Evolutionary conservation across 805 yeast species (phyloP).

Genomic region (Ogataea trehaloabstinens): DNA sequence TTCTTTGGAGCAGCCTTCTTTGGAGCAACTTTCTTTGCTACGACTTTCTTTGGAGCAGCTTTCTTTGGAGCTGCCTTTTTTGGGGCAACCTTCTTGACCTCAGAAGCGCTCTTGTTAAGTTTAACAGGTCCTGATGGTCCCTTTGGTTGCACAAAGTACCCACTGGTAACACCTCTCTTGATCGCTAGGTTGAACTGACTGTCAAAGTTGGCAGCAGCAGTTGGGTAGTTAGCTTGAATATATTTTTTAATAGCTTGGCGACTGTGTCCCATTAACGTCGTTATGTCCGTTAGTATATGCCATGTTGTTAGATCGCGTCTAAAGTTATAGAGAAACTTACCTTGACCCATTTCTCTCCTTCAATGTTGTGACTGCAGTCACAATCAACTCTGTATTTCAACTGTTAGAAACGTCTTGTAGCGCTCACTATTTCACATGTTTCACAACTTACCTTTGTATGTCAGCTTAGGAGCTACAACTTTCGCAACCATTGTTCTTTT

Average conservation of each 20-base stretch:
- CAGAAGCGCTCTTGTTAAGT: constrained; percentile 44
- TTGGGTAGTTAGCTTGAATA: constrained; percentile 60
- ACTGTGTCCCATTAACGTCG: constrained; percentile 32
- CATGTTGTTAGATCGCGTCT: neutral
- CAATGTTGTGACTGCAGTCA: constrained; percentile 64
- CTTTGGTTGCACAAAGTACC: constrained; percentile 78
- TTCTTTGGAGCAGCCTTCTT: constrained; percentile 21
- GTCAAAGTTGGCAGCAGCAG: constrained; percentile 66
- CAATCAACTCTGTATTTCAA: constrained; percentile 52
- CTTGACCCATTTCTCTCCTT: constrained; percentile 80
- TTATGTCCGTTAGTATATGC: too few species aligned
- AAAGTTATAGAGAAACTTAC: constrained; percentile 37
- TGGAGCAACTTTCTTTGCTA: constrained; percentile 15
- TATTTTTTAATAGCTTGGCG: constrained; percentile 88
- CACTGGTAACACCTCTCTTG: constrained; percentile 77
- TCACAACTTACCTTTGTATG: constrained; percentile 45
- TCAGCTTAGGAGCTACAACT: constrained; percentile 34
- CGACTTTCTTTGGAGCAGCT: constrained; percentile 32
- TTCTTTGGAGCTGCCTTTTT: constrained; percentile 29
- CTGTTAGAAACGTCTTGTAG: constrained; percentile 19
- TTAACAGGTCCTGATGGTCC: constrained; percentile 89
- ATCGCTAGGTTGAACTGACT: constrained; percentile 73
- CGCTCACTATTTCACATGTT: constrained; percentile 1
- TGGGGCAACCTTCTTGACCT: constrained; percentile 25
- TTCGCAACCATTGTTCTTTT: constrained; percentile 36